A percentile compares a stretch with the other conserved stretches of the same genome.
phyloP scores from a whole-genome alignment of 2,329 filamentous ascomycete genomes.

The Botrytis hyacinthi region DNA sequence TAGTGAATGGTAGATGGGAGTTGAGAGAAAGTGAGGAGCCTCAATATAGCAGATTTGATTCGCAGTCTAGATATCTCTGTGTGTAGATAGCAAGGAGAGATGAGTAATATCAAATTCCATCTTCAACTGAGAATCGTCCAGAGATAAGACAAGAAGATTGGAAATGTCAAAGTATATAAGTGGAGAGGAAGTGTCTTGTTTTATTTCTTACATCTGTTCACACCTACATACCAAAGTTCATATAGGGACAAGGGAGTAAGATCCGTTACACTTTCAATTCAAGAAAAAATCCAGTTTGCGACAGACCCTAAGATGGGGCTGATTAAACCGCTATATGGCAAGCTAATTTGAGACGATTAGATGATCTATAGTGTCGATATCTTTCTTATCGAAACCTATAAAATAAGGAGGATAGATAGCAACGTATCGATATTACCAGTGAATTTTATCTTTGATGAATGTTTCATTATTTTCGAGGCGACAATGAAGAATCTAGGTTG shows the following conservation, averaged over 20 bases:
- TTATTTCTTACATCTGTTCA: too few species aligned
- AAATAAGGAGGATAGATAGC: rapidly evolving
- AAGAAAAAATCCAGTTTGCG: not conserved
- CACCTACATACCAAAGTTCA: too few species aligned
- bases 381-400: not conserved
- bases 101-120: too few species aligned
- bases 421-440: not conserved
- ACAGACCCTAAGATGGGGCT: not conserved
- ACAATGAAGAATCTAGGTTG: not conserved
- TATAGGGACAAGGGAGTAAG: rapidly evolving
- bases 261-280: not conserved
- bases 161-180: too few species aligned
- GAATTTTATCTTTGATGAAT: not conserved
- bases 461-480: not conserved
- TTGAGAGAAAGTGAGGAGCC: too few species aligned
- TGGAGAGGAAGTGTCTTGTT: too few species aligned
- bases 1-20: not conserved
- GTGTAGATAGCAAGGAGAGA: too few species aligned
- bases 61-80: too few species aligned
- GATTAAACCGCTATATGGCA: not conserved
- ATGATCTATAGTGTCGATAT: too few species aligned
- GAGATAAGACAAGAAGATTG: too few species aligned
- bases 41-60: too few species aligned
- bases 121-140: too few species aligned
- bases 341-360: not conserved